phyloP scores from a whole-genome alignment of 345 rosid species.

The Lumnitzera littorea region DNA sequence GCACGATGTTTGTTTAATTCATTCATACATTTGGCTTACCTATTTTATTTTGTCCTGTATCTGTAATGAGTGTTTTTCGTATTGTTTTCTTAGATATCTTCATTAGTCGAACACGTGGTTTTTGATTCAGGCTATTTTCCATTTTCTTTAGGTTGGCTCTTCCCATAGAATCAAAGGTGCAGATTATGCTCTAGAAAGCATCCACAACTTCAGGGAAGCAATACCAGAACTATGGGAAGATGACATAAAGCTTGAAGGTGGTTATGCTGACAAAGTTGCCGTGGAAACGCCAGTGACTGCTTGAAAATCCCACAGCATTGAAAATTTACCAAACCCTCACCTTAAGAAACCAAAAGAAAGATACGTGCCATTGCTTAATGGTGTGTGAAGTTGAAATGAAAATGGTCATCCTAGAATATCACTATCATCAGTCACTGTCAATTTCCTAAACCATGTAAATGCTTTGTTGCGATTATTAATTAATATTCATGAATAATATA shows the following conservation, averaged over 20 bases:
- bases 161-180: slow-evolving; percentile 58
- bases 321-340: background rate
- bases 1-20: no score
- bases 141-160: slow-evolving; percentile 47
- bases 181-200: slow-evolving; percentile 72
- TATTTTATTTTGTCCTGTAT: no score
- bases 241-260: slow-evolving; percentile 43
- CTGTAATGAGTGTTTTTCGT: no score
- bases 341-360: background rate
- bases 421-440: no score
- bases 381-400: no score
- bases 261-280: slow-evolving; percentile 38
- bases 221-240: slow-evolving; percentile 61
- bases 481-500: no score
- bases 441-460: no score
- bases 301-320: slow-evolving; percentile 11
- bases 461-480: no score
- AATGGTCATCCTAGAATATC: no score
- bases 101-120: no score
- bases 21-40: no score
- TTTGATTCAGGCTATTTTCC: background rate
- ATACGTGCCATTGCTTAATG: background rate
- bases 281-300: slow-evolving; percentile 83
- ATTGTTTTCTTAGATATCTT: no score
- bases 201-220: slow-evolving; percentile 65